Evolutionary conservation across 345 rosid genomes (phyloP).

Genomic region (Pistacia integerrima): DNA sequence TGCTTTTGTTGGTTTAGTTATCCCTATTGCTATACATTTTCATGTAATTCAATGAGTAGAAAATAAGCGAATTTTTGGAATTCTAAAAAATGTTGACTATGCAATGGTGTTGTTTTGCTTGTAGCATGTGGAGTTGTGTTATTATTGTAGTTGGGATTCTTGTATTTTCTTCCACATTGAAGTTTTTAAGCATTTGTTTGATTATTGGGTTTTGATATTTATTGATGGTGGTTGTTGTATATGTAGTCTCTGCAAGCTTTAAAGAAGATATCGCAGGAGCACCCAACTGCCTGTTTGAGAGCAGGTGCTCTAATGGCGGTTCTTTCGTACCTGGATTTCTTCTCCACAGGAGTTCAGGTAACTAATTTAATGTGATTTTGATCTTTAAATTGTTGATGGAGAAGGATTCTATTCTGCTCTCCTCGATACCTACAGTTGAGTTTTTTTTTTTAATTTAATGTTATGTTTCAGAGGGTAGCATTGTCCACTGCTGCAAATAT

Average conservation of each 20-base stretch:
- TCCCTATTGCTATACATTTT: neutral
- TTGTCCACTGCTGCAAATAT: constrained; percentile 98
- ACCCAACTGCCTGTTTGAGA: constrained; percentile 98
- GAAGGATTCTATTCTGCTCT: neutral
- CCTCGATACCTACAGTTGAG: neutral
- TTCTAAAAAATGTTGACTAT: neutral
- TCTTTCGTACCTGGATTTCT: constrained; percentile 97
- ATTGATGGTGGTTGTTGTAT: constrained; percentile 17
- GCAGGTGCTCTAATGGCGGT: constrained; percentile 99
- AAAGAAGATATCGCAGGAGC: constrained; percentile 99
- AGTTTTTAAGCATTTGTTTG: neutral
- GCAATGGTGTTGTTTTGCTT: neutral
- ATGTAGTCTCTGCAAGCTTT: constrained; percentile 94
- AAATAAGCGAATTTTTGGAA: neutral
- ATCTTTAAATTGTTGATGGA: neutral
- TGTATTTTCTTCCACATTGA: neutral
- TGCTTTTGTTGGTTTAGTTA: neutral
- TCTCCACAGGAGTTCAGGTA: constrained; percentile 99
- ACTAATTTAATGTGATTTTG: constrained; percentile 4
- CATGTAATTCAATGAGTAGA: neutral
- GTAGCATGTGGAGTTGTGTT: neutral
- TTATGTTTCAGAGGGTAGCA: constrained; percentile 77
- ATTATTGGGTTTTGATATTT: neutral
- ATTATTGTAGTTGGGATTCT: neutral
- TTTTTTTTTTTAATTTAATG: neutral